phyloP scores from a whole-genome alignment of 495 filamentous ascomycete genomes.

The Venustampulla echinocandica region DNA sequence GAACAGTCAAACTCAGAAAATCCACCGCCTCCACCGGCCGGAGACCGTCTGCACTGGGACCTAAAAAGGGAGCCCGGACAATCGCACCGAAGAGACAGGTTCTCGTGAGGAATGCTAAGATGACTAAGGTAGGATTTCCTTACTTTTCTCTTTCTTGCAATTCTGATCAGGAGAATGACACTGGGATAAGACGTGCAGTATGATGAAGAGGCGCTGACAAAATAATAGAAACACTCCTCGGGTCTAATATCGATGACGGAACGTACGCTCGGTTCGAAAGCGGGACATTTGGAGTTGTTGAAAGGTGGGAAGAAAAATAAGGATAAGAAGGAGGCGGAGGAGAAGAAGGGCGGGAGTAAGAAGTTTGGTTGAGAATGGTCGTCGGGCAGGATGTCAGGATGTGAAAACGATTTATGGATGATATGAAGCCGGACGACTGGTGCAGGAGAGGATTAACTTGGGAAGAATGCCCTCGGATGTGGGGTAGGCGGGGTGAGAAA shows the following conservation, averaged over 20 bases:
- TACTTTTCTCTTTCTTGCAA: slow-evolving; percentile 3
- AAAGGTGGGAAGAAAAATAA: slow-evolving; percentile 55
- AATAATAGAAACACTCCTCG: slow-evolving; percentile 51
- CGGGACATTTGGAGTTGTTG: slow-evolving; percentile 66
- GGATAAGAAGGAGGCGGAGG: slow-evolving; percentile 13
- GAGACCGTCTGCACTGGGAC: slow-evolving; percentile 9
- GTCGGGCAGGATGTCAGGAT: too few species aligned
- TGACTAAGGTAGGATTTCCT: slow-evolving; percentile 47
- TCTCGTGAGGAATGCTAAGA: slow-evolving; percentile 49
- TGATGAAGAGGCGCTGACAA: slow-evolving; percentile 1
- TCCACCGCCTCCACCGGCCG: slow-evolving; percentile 9
- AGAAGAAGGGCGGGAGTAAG: slow-evolving; percentile 23
- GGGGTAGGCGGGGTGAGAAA: too few species aligned
- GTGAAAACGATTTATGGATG: too few species aligned
- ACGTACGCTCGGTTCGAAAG: slow-evolving; percentile 54
- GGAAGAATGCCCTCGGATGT: too few species aligned
- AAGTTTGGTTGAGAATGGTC: slow-evolving; percentile 27
- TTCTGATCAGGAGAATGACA: background rate
- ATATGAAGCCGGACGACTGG: too few species aligned
- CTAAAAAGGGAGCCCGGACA: slow-evolving; percentile 49
- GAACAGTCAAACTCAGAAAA: slow-evolving; percentile 21
- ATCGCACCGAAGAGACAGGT: slow-evolving; percentile 62
- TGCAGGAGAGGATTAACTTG: too few species aligned
- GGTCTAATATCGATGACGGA: slow-evolving; percentile 59
- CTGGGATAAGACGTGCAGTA: too few species aligned